Base-by-base conservation (phyloP, 192 early-diverging fungal genomes). In the Rhizoclosmatium sp. region DNA sequence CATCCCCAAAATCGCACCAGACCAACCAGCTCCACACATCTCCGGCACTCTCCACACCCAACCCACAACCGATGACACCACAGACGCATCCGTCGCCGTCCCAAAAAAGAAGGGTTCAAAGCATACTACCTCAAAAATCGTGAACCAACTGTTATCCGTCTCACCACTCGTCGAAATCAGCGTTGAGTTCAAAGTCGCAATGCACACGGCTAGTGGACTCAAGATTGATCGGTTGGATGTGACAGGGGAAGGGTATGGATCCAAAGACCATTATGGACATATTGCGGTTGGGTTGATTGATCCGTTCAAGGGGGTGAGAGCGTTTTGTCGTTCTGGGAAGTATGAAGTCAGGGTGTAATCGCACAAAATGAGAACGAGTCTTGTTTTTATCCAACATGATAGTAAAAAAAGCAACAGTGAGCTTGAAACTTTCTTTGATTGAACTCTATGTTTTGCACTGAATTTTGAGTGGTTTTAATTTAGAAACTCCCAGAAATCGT, bases 171-270 rank as follows among this genome's bases (percentile, higher is more conserved):
- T 76, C 7, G 51, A 83, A 42, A 85, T 94, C n/a, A 80, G 71
- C 16, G 79, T 93, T 10, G 91, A 93, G 46, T 93, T 93, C 66
- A 80, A 89, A 68, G 91, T 94, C 49, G 92, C 86, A 60, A 92
- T 91, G 86, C 89, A 87, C 78, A 85, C 92, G 23, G 78, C 89
- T 16, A 91, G 93, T 5, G 94, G 94, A 45, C 80, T 95, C 19
- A 89, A 87, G 71, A 92, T 95, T 19, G 92, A 93, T 75, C 83
- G 81, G 44, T 81, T 95, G 58, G 87, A 90, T 65, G 59, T 95
- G 42, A 90, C 89, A 65, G 87, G 91, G 80, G 94, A 95, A 81
- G 75, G 75, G 3, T 95, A 94, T 80, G 93, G 92, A 31, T 31
- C 65, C 93, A 93, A 31, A 31, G 31, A 31, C 31, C 31, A 31